Conservation (phyloP, 345 rosid species). For the Euphorbia pulcherrima region DNA sequence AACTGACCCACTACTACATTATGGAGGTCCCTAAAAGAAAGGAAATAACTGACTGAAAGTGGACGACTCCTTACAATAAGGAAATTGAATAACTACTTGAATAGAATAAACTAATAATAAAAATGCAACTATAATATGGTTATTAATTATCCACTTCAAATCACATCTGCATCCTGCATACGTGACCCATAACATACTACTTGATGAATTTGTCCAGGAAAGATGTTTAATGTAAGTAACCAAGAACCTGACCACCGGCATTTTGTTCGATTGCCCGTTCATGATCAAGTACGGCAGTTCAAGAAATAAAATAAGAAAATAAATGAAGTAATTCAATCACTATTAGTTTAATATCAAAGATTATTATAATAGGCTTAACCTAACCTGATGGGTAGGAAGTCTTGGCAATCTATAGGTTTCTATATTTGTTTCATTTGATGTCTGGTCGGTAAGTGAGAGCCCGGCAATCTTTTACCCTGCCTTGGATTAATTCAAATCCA, state of each 20-base stretch:
- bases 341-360: background rate
- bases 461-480: slow-evolving; percentile 75
- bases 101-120: too few relatives aligned
- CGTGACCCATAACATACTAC: too few relatives aligned
- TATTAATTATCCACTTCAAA: too few relatives aligned
- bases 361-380: slow-evolving; percentile 11
- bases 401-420: slow-evolving; percentile 51
- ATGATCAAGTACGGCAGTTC: slow-evolving; percentile 91
- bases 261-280: slow-evolving; percentile 76
- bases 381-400: slow-evolving; percentile 89
- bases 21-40: too few relatives aligned
- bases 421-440: slow-evolving; percentile 67
- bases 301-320: too few relatives aligned
- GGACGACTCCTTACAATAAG: too few relatives aligned
- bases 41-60: too few relatives aligned
- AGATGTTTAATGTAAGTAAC: slow-evolving; percentile 63
- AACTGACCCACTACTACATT: too few relatives aligned
- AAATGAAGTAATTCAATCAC: background rate
- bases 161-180: too few relatives aligned
- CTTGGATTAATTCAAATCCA: slow-evolving; percentile 77
- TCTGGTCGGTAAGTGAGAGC: slow-evolving; percentile 90
- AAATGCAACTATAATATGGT: too few relatives aligned
- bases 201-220: background rate
- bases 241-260: slow-evolving; percentile 89
- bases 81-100: too few relatives aligned